A percentile compares a stretch with the other conserved stretches of the same genome.
These are phyloP conservation scores for Paracoccidioides lutzii DNA, from an alignment of 2,329 filamentous ascomycete genomes.

Conservation along the genomic window DNA sequence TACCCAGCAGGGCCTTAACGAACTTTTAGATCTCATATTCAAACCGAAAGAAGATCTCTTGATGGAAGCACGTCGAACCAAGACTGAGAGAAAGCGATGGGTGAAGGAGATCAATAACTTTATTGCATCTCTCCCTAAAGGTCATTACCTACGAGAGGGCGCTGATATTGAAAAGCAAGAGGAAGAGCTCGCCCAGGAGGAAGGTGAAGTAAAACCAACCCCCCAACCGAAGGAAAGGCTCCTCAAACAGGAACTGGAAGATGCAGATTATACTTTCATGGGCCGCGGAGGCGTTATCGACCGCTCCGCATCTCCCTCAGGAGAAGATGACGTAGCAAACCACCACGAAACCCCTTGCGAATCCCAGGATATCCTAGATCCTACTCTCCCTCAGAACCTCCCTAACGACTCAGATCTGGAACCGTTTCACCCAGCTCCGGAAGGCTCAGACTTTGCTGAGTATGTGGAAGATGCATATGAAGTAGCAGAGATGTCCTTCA, in stretches of 20 bases:
- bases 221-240: slow-evolving; percentile 24
- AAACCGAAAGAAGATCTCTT: slow-evolving; percentile 65
- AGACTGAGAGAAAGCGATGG: slow-evolving; percentile 46
- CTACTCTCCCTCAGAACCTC: slow-evolving; percentile 12
- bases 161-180: neutral
- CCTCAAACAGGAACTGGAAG: slow-evolving; percentile 32
- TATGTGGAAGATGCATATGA: neutral
- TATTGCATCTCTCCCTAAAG: slow-evolving; percentile 2
- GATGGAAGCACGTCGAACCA: slow-evolving; percentile 52
- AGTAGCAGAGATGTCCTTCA: neutral
- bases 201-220: slow-evolving; percentile 9
- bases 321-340: slow-evolving; percentile 10
- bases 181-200: neutral
- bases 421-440: slow-evolving; percentile 8
- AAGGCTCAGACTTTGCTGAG: slow-evolving; percentile 3
- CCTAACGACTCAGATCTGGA: slow-evolving; percentile 8
- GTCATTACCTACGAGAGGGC: slow-evolving; percentile 2
- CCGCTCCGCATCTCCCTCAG: slow-evolving; percentile 3
- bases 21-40: slow-evolving; percentile 79
- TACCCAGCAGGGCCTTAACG: slow-evolving; percentile 84
- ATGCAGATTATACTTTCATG: slow-evolving; percentile 27
- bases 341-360: neutral
- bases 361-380: slow-evolving; percentile 1
- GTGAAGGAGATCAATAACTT: slow-evolving; percentile 29
- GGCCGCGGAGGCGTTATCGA: slow-evolving; percentile 7